These are phyloP conservation scores for Dactylellina leptospora DNA, from an alignment of 2,329 filamentous ascomycete genomes.

Conservation along the genomic window DNA sequence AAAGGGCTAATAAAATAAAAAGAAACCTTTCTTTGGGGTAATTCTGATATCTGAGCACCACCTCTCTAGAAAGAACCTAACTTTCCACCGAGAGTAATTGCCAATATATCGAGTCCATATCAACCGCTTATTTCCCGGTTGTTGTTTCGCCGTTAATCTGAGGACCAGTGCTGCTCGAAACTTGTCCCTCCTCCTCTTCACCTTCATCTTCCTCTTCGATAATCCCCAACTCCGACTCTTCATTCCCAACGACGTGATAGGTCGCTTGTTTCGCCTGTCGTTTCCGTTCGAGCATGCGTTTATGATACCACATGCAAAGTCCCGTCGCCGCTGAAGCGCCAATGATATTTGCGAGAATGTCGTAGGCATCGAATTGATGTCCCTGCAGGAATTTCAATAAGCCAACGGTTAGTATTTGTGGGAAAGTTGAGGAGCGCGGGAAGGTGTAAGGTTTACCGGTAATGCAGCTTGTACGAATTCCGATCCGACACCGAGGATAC, in stretches of 20 bases:
- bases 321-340: slow-evolving; percentile 77
- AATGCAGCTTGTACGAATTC: slow-evolving; percentile 79
- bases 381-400: slow-evolving; percentile 57
- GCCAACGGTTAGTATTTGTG: not conserved
- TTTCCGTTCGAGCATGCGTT: slow-evolving; percentile 90
- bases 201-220: slow-evolving; percentile 54
- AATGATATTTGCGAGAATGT: slow-evolving; percentile 86
- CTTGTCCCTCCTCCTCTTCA: slow-evolving; percentile 31
- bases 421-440: not conserved
- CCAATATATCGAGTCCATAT: no score
- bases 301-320: slow-evolving; percentile 89
- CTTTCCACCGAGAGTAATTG: not conserved
- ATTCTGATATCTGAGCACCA: no score
- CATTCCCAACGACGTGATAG: slow-evolving; percentile 55
- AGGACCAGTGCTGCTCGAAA: slow-evolving; percentile 45
- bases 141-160: slow-evolving; percentile 48
- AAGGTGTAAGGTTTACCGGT: slow-evolving; percentile 58
- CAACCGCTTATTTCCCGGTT: slow-evolving; percentile 7
- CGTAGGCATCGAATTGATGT: slow-evolving; percentile 75
- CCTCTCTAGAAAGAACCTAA: no score
- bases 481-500: slow-evolving; percentile 69
- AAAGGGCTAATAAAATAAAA: not conserved
- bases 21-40: no score
- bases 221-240: slow-evolving; percentile 53
- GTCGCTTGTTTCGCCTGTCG: slow-evolving; percentile 54